phyloP scores from a whole-genome alignment of 148 eudicot genomes.

The Cornus florida region DNA sequence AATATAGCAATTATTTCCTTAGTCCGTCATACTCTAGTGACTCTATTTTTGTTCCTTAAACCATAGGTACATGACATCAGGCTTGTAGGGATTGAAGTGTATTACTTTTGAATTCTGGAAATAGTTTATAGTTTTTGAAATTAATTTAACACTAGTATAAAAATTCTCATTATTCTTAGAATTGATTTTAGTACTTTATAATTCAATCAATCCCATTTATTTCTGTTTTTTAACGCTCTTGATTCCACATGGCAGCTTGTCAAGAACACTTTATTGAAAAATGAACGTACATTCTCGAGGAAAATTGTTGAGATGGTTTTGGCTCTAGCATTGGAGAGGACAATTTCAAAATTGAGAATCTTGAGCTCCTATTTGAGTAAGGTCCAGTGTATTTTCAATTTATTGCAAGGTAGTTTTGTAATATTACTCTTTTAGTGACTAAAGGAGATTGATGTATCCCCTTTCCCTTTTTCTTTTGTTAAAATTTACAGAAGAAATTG shows the following conservation, averaged over 20 bases:
- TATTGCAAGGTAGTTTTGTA: background rate
- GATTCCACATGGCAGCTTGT: slow-evolving; percentile 16
- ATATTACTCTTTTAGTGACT: background rate
- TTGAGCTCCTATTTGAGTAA: slow-evolving; percentile 16
- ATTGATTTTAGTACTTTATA: background rate
- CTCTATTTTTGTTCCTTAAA: background rate
- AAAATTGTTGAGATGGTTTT: slow-evolving; percentile 20
- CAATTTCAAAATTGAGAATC: slow-evolving; percentile 18
- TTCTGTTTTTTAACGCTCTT: background rate
- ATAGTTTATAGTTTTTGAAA: background rate
- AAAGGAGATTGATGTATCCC: background rate
- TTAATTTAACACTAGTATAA: background rate
- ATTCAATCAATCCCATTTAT: background rate
- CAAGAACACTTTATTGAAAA: slow-evolving; percentile 16
- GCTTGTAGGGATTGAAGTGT: background rate
- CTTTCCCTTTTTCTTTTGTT: background rate
- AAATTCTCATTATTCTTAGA: background rate
- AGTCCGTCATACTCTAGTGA: background rate
- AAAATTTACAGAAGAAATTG: background rate
- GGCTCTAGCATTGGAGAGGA: slow-evolving; percentile 20
- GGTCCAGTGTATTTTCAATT: background rate
- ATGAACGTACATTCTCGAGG: slow-evolving; percentile 22
- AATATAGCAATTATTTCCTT: background rate
- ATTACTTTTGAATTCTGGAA: background rate
- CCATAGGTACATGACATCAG: background rate